Evolutionary conservation across 805 yeast genomes (phyloP), one percentile per base, ranked within the genome.

Genomic region (Metahyphopichia silvanorum): DNA sequence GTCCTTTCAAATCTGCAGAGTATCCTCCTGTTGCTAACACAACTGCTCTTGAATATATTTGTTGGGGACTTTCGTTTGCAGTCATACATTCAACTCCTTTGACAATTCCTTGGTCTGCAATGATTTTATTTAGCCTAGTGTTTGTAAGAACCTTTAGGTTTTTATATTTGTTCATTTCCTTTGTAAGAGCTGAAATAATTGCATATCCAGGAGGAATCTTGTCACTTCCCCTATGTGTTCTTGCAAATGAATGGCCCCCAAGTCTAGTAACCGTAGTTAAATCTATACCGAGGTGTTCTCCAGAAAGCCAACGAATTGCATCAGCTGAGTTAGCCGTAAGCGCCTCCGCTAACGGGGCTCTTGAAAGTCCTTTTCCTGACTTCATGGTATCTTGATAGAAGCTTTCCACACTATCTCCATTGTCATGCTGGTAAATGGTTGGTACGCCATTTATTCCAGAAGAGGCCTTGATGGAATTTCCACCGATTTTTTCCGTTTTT

Each of bases 21-120:
- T 61, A 76, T 4, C 84, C 84, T 28, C 84, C 84, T 5, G 82
- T 75, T 19, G 81, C 77, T 27, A 77, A 54, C 1, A 77, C 65
- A 1, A 77, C 64, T 63, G 40, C 29, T 31, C 37, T 33, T 8
- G 49, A 40, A 8, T 18, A 23, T 17, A 44, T 13, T 2, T 17
- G 17, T 29, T 33, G 27, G 13, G 29, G 6, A 13, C 40, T 16
- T 41, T 47, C 6, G 35, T 46, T 20, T 46, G 46, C 38, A 33
- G 59, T 58, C 2, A 33, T 21, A 8, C 47, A 40, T 17, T 63
- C 63, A 3, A 77, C 57, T 6, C 77, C 77, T 1, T 49, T 35
- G 3, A 76, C 70, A 8, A 46, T 42, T 4, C 46, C 42, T 25
- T 51, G 43, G 1, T 66, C 45, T 8, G 49, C 47, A 14, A 67